phyloP scores from a whole-genome alignment of 2,329 filamentous ascomycete genomes.

The Colletotrichum abscissum region DNA sequence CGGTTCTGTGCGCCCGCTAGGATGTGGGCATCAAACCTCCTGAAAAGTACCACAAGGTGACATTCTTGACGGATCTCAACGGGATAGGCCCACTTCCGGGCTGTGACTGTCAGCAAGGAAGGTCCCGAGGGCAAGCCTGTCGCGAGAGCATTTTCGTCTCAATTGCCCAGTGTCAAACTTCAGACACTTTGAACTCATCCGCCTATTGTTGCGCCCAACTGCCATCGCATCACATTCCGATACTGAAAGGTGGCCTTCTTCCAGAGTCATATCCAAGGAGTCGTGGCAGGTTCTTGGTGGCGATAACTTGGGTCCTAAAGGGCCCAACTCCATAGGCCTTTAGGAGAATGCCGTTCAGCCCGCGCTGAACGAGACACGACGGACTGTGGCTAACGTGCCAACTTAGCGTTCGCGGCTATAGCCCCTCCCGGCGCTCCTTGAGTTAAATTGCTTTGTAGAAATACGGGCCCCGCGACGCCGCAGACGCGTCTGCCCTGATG shows the following conservation, averaged over 20 bases:
- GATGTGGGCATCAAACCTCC: slow-evolving; percentile 32
- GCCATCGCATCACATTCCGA: slow-evolving; percentile 12
- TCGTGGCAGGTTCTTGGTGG: neutral
- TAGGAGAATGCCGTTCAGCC: slow-evolving; percentile 1
- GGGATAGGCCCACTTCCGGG: neutral
- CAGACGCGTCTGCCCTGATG: slow-evolving; percentile 25
- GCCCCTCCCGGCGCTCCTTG: slow-evolving; percentile 23
- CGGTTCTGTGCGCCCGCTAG: slow-evolving; percentile 31
- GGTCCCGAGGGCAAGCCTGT: slow-evolving; percentile 5
- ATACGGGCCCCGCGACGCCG: slow-evolving; percentile 21
- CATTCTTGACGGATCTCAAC: slow-evolving; percentile 19
- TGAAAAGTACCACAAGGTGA: slow-evolving; percentile 30
- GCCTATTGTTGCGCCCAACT: neutral
- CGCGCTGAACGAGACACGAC: slow-evolving; percentile 12
- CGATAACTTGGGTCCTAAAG: neutral
- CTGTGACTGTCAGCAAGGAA: slow-evolving; percentile 16
- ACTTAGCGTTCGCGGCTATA: slow-evolving; percentile 12
- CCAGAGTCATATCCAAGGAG: neutral
- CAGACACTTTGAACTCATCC: neutral
- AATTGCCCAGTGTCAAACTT: slow-evolving; percentile 23
- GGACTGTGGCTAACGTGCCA: slow-evolving; percentile 1
- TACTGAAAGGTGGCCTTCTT: slow-evolving; percentile 22
- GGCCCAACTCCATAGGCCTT: neutral
- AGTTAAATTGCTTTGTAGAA: slow-evolving; percentile 24
- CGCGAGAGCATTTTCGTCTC: slow-evolving; percentile 20